A percentile compares a stretch with the other conserved stretches of the same genome.
These are phyloP conservation scores for Sungouiella blattae DNA, from an alignment of 805 yeast genomes.

Conservation along the genomic window DNA sequence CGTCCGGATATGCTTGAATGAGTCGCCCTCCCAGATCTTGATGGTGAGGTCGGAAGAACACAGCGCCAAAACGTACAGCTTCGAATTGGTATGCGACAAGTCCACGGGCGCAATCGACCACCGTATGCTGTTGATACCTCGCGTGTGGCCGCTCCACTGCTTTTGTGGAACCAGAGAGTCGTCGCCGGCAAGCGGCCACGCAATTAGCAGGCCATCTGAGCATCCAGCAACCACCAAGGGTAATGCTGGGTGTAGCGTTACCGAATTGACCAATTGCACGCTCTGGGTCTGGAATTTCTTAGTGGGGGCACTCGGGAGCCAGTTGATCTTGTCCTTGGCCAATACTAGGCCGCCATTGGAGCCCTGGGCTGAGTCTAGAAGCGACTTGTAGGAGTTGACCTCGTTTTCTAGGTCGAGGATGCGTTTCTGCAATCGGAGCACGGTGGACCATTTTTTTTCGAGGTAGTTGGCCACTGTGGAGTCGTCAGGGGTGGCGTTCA, in stretches of 20 bases:
- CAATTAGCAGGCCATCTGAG: constrained; percentile 65
- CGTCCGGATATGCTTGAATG: constrained; percentile 53
- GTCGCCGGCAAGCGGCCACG: constrained; percentile 66
- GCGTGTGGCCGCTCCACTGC: constrained; percentile 71
- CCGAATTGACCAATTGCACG: constrained; percentile 54
- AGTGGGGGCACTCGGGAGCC: constrained; percentile 58
- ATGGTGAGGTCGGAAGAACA: constrained; percentile 54
- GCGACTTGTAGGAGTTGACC: constrained; percentile 45
- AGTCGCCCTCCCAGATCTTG: constrained; percentile 67
- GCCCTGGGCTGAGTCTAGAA: constrained; percentile 26
- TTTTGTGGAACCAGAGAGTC: constrained; percentile 55
- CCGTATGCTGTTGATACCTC: constrained; percentile 55
- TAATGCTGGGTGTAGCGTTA: constrained; percentile 71
- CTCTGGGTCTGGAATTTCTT: constrained; percentile 49
- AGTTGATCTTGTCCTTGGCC: constrained; percentile 31
- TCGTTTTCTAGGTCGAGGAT: constrained; percentile 69
- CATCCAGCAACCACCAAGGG: constrained; percentile 64
- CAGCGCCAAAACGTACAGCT: constrained; percentile 40
- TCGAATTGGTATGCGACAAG: constrained; percentile 33
- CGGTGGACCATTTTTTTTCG: constrained; percentile 86
- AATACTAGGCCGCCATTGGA: constrained; percentile 5
- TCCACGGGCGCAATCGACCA: constrained; percentile 47
- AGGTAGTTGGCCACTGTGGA: constrained; percentile 40
- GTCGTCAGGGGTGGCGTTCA: constrained; percentile 17
- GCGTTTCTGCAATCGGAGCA: constrained; percentile 71